Evolutionary conservation across 2,329 filamentous ascomycete genomes (phyloP).

Genomic region (Hymenoscyphus fraxineus): DNA sequence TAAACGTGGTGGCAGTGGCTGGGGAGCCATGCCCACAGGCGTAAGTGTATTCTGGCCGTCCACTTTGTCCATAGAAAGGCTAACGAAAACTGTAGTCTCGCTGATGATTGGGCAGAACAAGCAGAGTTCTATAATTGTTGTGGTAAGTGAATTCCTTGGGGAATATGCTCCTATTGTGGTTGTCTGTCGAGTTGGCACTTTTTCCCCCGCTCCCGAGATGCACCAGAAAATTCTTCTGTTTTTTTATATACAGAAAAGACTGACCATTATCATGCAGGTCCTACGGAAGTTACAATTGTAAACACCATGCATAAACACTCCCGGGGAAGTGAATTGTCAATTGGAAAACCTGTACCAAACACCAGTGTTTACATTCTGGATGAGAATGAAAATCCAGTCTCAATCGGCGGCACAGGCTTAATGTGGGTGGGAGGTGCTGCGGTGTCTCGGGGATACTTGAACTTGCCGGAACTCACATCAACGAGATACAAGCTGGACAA

Average conservation of each 20-base stretch:
- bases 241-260: too few relatives aligned
- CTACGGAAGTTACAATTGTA: conserved; percentile 58
- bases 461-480: conserved; percentile 40
- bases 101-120: conserved; percentile 51
- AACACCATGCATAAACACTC: conserved; percentile 53
- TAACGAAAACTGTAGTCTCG: conserved; percentile 37
- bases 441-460: conserved; percentile 38
- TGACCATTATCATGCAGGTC: conserved; percentile 22
- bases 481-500: conserved; percentile 47
- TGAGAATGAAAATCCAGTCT: conserved; percentile 35
- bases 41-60: conserved; percentile 31
- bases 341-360: conserved; percentile 54
- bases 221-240: too few relatives aligned
- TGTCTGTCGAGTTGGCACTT: too few relatives aligned
- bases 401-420: conserved; percentile 41
- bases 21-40: conserved; percentile 48
- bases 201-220: too few relatives aligned
- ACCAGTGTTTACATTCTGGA: conserved; percentile 49
- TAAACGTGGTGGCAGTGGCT: conserved; percentile 50
- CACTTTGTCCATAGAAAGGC: not conserved
- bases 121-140: conserved; percentile 53
- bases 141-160: conserved; percentile 33
- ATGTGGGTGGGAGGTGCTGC: conserved; percentile 40
- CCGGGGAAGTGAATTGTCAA: conserved; percentile 45
- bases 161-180: too few relatives aligned